Evolutionary conservation across 495 filamentous ascomycete species (phyloP).

Genomic region (Aspergillus conjunctus): DNA sequence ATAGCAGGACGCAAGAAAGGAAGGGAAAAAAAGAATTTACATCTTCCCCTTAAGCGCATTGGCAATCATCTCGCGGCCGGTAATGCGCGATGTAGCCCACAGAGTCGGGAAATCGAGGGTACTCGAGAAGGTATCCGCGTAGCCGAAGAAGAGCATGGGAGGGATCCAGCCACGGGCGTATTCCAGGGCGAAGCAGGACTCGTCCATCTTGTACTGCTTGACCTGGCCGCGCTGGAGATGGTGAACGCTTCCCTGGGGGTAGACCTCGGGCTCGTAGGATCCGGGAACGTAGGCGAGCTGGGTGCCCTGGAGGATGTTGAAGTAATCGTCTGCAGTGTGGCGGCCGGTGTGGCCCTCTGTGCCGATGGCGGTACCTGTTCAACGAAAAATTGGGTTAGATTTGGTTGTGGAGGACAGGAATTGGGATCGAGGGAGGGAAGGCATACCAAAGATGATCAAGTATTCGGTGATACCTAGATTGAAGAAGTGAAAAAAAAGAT

Average conservation of each 20-base stretch:
- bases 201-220: conserved; percentile 85
- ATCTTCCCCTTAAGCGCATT: conserved; percentile 75
- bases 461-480: conserved; percentile 67
- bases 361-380: conserved; percentile 71
- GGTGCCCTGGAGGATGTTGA: conserved; percentile 79
- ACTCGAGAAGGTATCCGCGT: conserved; percentile 73
- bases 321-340: conserved; percentile 90
- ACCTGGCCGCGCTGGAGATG: conserved; percentile 72
- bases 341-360: conserved; percentile 86
- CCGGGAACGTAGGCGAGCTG: conserved; percentile 74
- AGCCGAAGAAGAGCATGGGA: conserved; percentile 85
- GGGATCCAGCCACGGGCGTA: conserved; percentile 90
- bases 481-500: neutral
- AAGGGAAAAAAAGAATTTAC: conserved; percentile 45
- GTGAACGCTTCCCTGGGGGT: conserved; percentile 75
- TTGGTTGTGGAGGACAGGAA: neutral
- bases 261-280: conserved; percentile 69
- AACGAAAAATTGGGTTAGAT: neutral
- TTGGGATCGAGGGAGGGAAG: neutral
- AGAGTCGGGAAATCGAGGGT: conserved; percentile 78
- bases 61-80: conserved; percentile 68
- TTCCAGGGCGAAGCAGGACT: conserved; percentile 81
- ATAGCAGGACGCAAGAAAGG: too few species aligned
- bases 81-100: conserved; percentile 72
- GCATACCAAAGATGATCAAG: conserved; percentile 72